These are phyloP conservation scores for Colletotrichum melonis DNA, from an alignment of 2,329 filamentous ascomycete genomes.

Conservation along the genomic window DNA sequence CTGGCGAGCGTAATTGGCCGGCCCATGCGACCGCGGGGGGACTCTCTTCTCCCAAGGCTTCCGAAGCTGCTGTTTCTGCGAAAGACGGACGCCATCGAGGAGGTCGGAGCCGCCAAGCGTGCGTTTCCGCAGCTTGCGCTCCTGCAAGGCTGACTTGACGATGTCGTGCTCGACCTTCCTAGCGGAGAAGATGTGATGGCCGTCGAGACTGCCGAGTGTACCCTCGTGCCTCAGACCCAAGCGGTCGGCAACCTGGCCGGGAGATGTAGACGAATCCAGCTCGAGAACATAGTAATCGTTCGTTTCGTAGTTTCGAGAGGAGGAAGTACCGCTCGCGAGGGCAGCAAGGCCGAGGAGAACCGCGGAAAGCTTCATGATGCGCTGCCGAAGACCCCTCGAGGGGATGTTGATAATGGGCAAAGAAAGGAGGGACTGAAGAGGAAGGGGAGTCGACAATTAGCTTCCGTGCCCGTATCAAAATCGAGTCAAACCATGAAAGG, in stretches of 20 bases:
- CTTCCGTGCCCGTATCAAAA: slow-evolving; percentile 2
- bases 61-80: slow-evolving; percentile 76
- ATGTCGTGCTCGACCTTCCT: slow-evolving; percentile 70
- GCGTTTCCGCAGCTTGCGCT: slow-evolving; percentile 72
- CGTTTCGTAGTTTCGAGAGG: slow-evolving; percentile 77
- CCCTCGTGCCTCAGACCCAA: slow-evolving; percentile 87
- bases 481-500: neutral
- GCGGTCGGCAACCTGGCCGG: slow-evolving; percentile 75
- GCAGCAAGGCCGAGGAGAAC: slow-evolving; percentile 64
- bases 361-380: slow-evolving; percentile 62
- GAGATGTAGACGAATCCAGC: slow-evolving; percentile 73
- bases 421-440: slow-evolving; percentile 2
- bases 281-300: slow-evolving; percentile 96
- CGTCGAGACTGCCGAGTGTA: slow-evolving; percentile 78
- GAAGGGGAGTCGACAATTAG: slow-evolving; percentile 10
- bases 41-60: slow-evolving; percentile 65
- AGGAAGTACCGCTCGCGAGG: slow-evolving; percentile 60
- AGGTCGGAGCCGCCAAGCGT: slow-evolving; percentile 62
- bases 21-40: slow-evolving; percentile 46
- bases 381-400: slow-evolving; percentile 30
- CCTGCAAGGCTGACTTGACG: slow-evolving; percentile 64
- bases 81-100: slow-evolving; percentile 80
- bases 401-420: slow-evolving; percentile 4
- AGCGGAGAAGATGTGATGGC: slow-evolving; percentile 89
- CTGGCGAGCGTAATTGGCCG: slow-evolving; percentile 29